Evolutionary conservation across 306 rosid genomes (phyloP), one percentile per base, ranked within the genome.

Genomic region (Sechiopsis laciniata): DNA sequence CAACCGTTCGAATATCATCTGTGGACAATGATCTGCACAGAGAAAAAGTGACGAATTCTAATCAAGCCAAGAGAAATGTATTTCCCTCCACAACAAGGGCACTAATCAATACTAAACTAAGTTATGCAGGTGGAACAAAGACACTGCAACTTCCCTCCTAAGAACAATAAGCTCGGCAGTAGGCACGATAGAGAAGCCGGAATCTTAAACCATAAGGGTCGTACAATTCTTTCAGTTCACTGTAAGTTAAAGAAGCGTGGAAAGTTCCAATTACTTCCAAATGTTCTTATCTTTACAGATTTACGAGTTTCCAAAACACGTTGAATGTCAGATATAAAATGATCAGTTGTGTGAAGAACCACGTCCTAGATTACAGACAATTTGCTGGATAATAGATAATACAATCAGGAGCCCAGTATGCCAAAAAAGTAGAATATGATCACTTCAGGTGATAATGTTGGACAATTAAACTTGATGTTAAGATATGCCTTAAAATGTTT

Each of bases 1-100:
- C 97, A 60, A 95, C 75, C 51, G 74, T 77, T 84, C 83, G 85
- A 78, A 95, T 72, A 81, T 89, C 87, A n/a, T 84, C 78, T 71
- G 35, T 50, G 1, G 95, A 82, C 80, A 91, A 77, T 56, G 84
- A 86, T 75, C 99, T 95, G 84, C 88, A 78, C 57, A 78, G 78
- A 53, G 29, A 81, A 73, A 55, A 9, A 65, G 0, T 3, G 13
- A 21, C 19, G 32, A 12, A 69, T 50, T 69, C 74, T 69, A 71
- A 55, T 35, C 54, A 54, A 56, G 63, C 51, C 51, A 22, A 2
- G 75, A 72, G 14, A 55, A 55, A 24, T 12, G 51, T 21, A 2
- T 6, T 48, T 48, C 46, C 46, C 46, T 40, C 42, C 10, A 40
- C 46, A 40, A 37, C 52, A 64, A 35, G 15, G 52, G 51, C 53